Conservation (phyloP, 805 yeast genomes). For the Wickerhamiella dianesei region DNA sequence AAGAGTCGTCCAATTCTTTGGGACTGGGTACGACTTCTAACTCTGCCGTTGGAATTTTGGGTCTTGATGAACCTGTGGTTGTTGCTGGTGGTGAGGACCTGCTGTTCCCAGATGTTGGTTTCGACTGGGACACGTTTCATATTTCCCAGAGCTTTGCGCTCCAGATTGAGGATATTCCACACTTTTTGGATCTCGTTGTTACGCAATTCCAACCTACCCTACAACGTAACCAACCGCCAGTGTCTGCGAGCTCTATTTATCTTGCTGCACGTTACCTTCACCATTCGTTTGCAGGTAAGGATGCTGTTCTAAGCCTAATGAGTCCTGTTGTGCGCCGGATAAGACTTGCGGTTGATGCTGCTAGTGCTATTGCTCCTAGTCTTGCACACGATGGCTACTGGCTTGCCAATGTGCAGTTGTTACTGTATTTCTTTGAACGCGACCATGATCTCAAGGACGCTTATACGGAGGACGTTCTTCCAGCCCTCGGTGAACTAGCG, state of each 20-base stretch:
- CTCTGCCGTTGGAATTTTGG: background rate
- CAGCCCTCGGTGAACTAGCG: conserved; percentile 9
- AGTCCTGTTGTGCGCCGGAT: conserved; percentile 25
- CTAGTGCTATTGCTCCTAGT: conserved; percentile 21
- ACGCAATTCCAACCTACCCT: conserved; percentile 27
- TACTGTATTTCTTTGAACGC: conserved; percentile 62
- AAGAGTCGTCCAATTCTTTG: conserved; percentile 16
- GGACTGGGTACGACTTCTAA: conserved; percentile 10
- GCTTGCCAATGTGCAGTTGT: conserved; percentile 66
- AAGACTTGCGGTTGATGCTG: conserved; percentile 22
- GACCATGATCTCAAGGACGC: conserved; percentile 35
- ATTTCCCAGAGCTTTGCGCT: conserved; percentile 31
- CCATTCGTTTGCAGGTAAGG: conserved; percentile 18
- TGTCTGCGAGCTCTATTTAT: conserved; percentile 32
- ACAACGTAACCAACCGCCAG: conserved; percentile 26
- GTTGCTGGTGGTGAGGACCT: conserved; percentile 4
- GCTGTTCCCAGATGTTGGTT: conserved; percentile 16
- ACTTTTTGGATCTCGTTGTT: conserved; percentile 27
- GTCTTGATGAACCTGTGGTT: conserved; percentile 1
- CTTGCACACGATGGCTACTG: conserved; percentile 54
- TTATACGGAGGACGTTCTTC: conserved; percentile 18
- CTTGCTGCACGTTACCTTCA: conserved; percentile 30
- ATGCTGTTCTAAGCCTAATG: conserved; percentile 23
- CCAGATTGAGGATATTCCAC: conserved; percentile 26
- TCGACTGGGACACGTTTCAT: conserved; percentile 30